phyloP scores from a whole-genome alignment of 805 yeast species.

The Hanseniaspora lindneri region DNA sequence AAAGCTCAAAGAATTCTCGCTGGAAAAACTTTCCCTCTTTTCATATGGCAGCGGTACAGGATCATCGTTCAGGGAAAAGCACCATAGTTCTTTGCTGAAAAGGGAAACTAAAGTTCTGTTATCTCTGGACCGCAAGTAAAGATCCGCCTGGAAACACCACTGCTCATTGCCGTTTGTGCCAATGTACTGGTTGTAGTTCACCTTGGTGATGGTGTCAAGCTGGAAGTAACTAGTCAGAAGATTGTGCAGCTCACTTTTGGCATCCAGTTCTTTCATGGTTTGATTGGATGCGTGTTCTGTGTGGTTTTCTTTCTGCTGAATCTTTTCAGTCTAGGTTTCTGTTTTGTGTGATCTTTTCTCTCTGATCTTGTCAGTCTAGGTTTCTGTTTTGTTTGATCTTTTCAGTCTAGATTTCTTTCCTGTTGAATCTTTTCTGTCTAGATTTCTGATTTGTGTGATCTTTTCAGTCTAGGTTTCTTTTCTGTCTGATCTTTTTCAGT shows the following conservation, averaged over 20 bases:
- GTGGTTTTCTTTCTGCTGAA: too few relatives aligned
- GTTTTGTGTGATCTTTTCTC: too few relatives aligned
- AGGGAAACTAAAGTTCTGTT: slow-evolving; percentile 31
- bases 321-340: too few relatives aligned
- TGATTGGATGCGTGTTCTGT: too few relatives aligned
- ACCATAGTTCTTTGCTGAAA: slow-evolving; percentile 35
- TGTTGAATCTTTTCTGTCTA: too few relatives aligned
- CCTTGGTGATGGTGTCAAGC: slow-evolving; percentile 24
- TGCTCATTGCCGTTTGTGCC: slow-evolving; percentile 32
- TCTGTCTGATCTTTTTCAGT: too few relatives aligned
- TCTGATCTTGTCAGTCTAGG: too few relatives aligned
- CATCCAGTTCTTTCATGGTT: too few relatives aligned
- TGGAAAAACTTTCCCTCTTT: not conserved
- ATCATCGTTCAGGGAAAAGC: slow-evolving; percentile 33
- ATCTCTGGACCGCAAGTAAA: slow-evolving; percentile 29
- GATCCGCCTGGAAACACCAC: slow-evolving; percentile 34
- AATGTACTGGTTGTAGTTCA: slow-evolving; percentile 28
- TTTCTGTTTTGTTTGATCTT: too few relatives aligned
- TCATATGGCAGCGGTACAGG: slow-evolving; percentile 28
- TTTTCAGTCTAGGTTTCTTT: too few relatives aligned
- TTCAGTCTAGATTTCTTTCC: too few relatives aligned
- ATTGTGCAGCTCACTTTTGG: not conserved
- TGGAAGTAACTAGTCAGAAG: slow-evolving; percentile 25
- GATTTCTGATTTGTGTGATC: too few relatives aligned
- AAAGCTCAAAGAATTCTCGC: slow-evolving; percentile 3